Percentiles rank a stretch among this genome's conserved stretches.
Conservation (phyloP, 305 asterid species). For the Fraxinus latifolia region DNA sequence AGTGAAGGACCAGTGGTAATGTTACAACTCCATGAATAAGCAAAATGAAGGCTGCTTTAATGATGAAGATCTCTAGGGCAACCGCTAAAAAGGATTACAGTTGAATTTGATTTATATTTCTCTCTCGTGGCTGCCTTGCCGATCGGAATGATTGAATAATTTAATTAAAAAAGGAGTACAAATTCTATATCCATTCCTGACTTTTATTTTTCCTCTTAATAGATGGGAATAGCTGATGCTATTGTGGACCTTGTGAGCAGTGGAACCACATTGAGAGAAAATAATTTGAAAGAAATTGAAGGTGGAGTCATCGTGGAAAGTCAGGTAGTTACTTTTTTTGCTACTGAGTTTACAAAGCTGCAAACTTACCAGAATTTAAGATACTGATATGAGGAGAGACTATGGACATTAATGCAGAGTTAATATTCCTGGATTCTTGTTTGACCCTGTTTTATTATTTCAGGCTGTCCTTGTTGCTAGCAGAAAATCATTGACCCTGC, state of each 20-base stretch:
- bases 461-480: conserved; percentile 95
- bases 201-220: conserved; percentile 12
- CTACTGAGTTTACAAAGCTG: conserved; percentile 1
- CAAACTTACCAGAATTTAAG: not conserved
- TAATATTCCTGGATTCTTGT: conserved; percentile 9
- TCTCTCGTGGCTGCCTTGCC: not conserved
- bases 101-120: not conserved
- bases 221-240: conserved; percentile 99
- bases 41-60: not conserved
- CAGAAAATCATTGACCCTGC: conserved; percentile 72
- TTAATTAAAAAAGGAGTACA: not conserved
- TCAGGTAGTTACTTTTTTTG: conserved; percentile 53
- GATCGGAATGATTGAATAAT: not conserved
- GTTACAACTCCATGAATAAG: not conserved
- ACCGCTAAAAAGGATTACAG: not conserved
- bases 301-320: conserved; percentile 92
- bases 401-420: conserved; percentile 10
- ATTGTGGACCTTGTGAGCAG: conserved; percentile 98
- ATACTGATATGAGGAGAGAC: conserved; percentile 12
- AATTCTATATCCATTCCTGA: conserved; percentile 10
- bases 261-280: conserved; percentile 90
- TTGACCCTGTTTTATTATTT: conserved; percentile 28
- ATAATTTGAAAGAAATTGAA: conserved; percentile 86
- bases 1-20: not conserved
- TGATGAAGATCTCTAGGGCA: not conserved